Base-by-base conservation (phyloP, 176 grass and related monocot species). In the Phoenix dactylifera region DNA sequence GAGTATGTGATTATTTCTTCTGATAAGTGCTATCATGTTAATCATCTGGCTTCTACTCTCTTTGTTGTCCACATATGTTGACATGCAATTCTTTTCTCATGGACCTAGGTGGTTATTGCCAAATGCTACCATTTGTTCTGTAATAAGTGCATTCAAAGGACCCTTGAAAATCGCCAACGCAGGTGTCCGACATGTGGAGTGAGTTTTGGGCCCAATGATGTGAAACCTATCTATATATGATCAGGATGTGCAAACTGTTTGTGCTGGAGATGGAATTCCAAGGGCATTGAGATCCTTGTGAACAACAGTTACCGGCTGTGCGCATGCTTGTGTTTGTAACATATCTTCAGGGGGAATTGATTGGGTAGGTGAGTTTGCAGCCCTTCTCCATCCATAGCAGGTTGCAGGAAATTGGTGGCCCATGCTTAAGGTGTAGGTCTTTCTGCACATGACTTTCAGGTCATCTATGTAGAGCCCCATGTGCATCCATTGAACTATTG, bases 101-200 rank as follows among this genome's bases (percentile, higher is more conserved):
- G 24, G 17, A 55, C 9, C 73, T 80, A 89, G 88, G 93, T 81
- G 67, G 88, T 98, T 26, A 92, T 93, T 73, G 72, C 81, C 35
- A 98, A 98, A 70, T 98, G 84, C 64, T 89, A 98, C 59, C 87
- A 89, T 85, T 74, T 92, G 22, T 98, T 92, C 73, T 86, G 84
- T 69, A 79, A 81, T 55, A 81, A 80, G 12, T 88, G 87, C 60
- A 26, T 98, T 71, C 78, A 83, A 57, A 98, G 85, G 58, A 60
- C 76, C 16, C 48, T 92, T 7, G 77, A 79, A 68, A 98, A 51
- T 35, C 76, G 93, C 26, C 87, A 98, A 26, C 70, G 74, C 25
- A 77, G 79, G 53, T 98, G 93, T 24, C 84, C 84, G 24, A 87
- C 87, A n/a, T 98, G 87, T 61, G 71, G 79, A 22, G 66, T 60